phyloP scores from a whole-genome alignment of 2,329 filamentous ascomycete genomes.

The Diaporthe destruens region DNA sequence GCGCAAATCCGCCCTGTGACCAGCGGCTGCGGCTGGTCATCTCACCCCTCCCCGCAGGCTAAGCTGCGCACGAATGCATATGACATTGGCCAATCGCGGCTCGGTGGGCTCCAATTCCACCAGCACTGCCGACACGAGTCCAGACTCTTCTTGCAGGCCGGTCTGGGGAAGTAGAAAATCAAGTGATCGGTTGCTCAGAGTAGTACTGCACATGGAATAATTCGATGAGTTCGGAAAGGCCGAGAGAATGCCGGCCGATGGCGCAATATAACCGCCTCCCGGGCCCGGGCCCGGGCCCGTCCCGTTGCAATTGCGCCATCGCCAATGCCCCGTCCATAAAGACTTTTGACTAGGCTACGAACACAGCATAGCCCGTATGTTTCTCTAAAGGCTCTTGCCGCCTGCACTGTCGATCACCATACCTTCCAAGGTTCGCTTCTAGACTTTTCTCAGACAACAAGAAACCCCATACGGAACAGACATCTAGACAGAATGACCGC shows the following conservation, averaged over 20 bases:
- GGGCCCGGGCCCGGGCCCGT: slow-evolving; percentile 4
- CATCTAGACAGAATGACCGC: slow-evolving; percentile 5
- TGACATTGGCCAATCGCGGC: slow-evolving; percentile 13
- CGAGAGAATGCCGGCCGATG: slow-evolving; percentile 41
- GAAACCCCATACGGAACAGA: not conserved
- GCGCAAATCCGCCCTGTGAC: slow-evolving; percentile 39
- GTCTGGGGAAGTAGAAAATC: not conserved
- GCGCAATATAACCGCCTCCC: slow-evolving; percentile 34
- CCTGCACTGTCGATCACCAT: too few relatives aligned
- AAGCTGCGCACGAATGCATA: slow-evolving; percentile 27
- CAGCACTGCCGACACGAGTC: not conserved
- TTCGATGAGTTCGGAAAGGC: not conserved
- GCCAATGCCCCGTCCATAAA: not conserved
- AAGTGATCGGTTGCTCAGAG: too few relatives aligned
- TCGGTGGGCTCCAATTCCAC: not conserved
- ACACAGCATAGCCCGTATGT: too few relatives aligned
- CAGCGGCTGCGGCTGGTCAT: slow-evolving; percentile 27
- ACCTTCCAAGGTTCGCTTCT: not conserved
- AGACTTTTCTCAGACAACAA: too few relatives aligned
- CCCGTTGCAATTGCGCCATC: slow-evolving; percentile 34
- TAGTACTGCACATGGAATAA: not conserved
- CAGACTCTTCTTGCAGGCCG: not conserved
- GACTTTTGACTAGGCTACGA: not conserved
- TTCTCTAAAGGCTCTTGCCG: not conserved
- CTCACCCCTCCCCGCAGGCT: slow-evolving; percentile 34